Evolutionary conservation across 352 stramenopile species (phyloP), one percentile per base, ranked within the genome.

Genomic region (Globisporangium cystogenes): DNA sequence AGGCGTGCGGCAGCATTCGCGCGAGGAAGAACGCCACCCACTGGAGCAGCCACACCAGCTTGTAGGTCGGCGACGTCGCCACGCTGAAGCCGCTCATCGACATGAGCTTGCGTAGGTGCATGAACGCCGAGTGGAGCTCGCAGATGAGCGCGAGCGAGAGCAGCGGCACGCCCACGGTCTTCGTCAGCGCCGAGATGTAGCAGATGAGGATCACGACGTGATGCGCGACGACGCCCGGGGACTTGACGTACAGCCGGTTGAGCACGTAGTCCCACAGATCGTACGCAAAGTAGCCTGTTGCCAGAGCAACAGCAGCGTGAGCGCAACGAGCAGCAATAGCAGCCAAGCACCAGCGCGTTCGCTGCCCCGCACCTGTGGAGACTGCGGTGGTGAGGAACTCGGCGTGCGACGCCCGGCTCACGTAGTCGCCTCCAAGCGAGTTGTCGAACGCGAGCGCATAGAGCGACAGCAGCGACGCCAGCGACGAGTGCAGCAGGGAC

Each of bases 121-220:
- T 87, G 62, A 76, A 82, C 3, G 77, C 68, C 33, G 81, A 91
- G 62, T 91, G 81, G n/a, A 91, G 55, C 52, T 91, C 81, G 37
- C 81, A 91, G 10, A 86, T 54, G 40, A 91, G 67, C 14, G 81
- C 81, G 14, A 91, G 59, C 18, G 76, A 85, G 26, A 91, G 73
- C 48, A 91, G 62, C 35, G 81, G 78, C 41, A 91, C 74, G 33
- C 81, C 81, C 3, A 85, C 72, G 0, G 70, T 89, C 65, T 89
- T 91, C 39, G 67, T 74, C 11, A 91, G 65, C 31, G 81, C 81
- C 8, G 81, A 81, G 55, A 83, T 85, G 64, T 91, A 89, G 65
- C 81, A 91, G 52, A 87, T 75, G 43, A 91, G 71, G 60, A 91
- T 80, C 16, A 89, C 74, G 37, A 86, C 76, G 62, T 91, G 81